These are phyloP conservation scores for Pseudotsuga menziesii DNA, from an alignment of 75 land plant species.

Conservation along the genomic window DNA sequence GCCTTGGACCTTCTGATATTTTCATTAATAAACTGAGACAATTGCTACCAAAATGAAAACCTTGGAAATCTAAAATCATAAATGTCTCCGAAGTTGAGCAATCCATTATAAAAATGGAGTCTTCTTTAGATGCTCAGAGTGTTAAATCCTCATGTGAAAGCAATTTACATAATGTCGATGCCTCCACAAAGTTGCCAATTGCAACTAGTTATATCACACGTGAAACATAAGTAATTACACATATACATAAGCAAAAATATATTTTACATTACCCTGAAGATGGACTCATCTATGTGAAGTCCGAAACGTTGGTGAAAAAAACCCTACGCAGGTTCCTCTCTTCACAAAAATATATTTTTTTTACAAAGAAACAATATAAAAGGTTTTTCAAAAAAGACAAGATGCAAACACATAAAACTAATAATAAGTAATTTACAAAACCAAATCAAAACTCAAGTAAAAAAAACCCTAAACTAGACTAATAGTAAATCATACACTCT, in stretches of 20 bases:
- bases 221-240: neutral
- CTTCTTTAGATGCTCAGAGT: constrained; percentile 84
- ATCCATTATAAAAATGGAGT: constrained; percentile 79
- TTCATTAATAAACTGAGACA: too few relatives aligned
- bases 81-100: neutral
- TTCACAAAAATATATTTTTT: too few relatives aligned
- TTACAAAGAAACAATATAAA: neutral
- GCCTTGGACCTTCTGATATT: too few relatives aligned
- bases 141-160: constrained; percentile 94
- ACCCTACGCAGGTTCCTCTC: too few relatives aligned
- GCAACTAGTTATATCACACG: constrained; percentile 96
- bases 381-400: neutral
- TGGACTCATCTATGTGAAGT: too few relatives aligned
- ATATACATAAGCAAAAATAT: neutral
- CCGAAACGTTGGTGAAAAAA: too few relatives aligned
- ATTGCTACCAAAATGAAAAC: neutral
- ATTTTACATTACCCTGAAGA: too few relatives aligned
- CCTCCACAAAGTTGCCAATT: constrained; percentile 93
- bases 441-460: neutral
- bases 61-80: neutral
- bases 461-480: neutral
- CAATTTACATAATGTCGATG: constrained; percentile 88
- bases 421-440: neutral
- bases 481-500: neutral
- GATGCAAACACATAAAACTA: neutral